A percentile compares a stretch with the other conserved stretches of the same genome.
Conservation (phyloP, 179 eudicot genomes). For the Amaranthus tricolor region DNA sequence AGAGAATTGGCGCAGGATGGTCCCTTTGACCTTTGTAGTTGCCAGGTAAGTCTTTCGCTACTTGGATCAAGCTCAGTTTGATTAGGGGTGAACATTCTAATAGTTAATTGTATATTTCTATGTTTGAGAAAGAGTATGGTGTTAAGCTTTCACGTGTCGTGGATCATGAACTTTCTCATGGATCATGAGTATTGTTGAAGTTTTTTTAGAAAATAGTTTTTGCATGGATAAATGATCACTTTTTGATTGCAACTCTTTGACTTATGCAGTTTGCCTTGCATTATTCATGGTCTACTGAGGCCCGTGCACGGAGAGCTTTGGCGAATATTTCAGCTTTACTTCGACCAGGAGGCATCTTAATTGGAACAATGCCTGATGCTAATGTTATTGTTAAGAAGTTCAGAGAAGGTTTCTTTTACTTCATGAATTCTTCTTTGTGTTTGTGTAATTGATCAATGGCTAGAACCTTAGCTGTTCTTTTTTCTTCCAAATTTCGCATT, state of each 20-base stretch:
- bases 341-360: slow-evolving; percentile 92
- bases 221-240: slow-evolving; percentile 1
- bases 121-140: neutral
- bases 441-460: neutral
- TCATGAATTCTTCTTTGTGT: neutral
- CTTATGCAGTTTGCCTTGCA: slow-evolving; percentile 91
- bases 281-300: slow-evolving; percentile 99
- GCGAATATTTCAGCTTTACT: slow-evolving; percentile 94
- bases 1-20: slow-evolving; percentile 77
- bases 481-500: slow-evolving; percentile 2
- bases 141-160: no score
- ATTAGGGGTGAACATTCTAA: neutral
- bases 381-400: slow-evolving; percentile 90
- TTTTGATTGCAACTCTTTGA: neutral
- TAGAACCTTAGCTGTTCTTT: neutral
- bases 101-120: neutral
- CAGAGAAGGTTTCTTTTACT: slow-evolving; percentile 61
- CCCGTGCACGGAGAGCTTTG: slow-evolving; percentile 95
- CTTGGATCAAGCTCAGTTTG: neutral
- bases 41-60: slow-evolving; percentile 60
- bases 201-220: neutral
- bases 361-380: slow-evolving; percentile 99
- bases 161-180: neutral
- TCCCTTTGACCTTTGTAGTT: slow-evolving; percentile 92
- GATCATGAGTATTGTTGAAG: neutral